A percentile compares a stretch with the other conserved stretches of the same genome.
These are phyloP conservation scores for Phaeosphaeria sp. DNA, from an alignment of 2,329 filamentous ascomycete genomes.

Conservation along the genomic window DNA sequence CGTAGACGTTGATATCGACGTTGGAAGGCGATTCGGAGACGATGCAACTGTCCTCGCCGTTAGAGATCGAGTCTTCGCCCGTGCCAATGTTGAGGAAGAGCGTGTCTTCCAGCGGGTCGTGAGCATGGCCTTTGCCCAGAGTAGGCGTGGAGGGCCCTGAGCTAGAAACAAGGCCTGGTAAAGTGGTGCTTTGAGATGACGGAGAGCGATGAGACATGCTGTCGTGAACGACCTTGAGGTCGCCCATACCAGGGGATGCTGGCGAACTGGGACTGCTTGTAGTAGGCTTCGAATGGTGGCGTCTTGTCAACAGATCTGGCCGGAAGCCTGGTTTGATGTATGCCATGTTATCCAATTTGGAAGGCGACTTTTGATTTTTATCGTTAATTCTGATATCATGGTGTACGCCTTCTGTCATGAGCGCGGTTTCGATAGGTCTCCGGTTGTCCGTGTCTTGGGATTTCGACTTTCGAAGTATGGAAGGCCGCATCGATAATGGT, in stretches of 20 bases:
- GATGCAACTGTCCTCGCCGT: conserved; percentile 49
- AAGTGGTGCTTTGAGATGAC: conserved; percentile 26
- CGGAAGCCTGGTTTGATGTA: conserved; percentile 25
- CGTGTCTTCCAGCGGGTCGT: conserved; percentile 68
- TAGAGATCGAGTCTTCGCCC: conserved; percentile 56
- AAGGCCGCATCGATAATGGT: conserved; percentile 59
- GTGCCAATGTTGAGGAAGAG: conserved; percentile 80
- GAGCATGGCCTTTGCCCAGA: conserved; percentile 63
- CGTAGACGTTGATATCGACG: conserved; percentile 87
- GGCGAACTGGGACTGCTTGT: conserved; percentile 27
- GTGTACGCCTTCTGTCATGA: conserved; percentile 63
- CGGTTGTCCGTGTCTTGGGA: conserved; percentile 61
- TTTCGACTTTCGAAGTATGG: conserved; percentile 51
- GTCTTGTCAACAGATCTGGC: conserved; percentile 10
- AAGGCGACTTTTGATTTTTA: conserved; percentile 27
- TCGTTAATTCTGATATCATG: conserved; percentile 51
- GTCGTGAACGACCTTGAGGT: conserved; percentile 39
- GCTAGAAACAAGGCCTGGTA: conserved; percentile 15
- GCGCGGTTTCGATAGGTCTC: conserved; percentile 54
- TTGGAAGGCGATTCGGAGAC: conserved; percentile 86
- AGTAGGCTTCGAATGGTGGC: conserved; percentile 11
- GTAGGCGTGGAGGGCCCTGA: conserved; percentile 37
- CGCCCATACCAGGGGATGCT: conserved; percentile 17
- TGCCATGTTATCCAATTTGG: conserved; percentile 28
- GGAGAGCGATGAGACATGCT: conserved; percentile 41